A percentile compares a stretch with the other conserved stretches of the same genome.
These are phyloP conservation scores for Rhododendron simsii DNA, from an alignment of 148 eudicot species.

Conservation along the genomic window DNA sequence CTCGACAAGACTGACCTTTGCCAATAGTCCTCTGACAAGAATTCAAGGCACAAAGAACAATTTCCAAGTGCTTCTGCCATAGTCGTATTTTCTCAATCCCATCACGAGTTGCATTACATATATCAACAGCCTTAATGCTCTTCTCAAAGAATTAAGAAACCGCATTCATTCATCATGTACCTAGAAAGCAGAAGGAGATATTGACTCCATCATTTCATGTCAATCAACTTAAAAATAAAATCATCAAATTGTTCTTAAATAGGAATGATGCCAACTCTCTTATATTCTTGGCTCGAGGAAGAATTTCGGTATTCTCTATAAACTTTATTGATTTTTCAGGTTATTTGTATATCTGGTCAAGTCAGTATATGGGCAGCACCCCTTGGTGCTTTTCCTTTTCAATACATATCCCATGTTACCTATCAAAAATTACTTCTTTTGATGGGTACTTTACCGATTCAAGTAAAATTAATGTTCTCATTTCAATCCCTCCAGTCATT, in stretches of 20 bases:
- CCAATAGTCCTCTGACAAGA: conserved; percentile 26
- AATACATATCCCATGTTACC: background rate
- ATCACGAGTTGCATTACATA: conserved; percentile 62
- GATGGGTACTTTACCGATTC: background rate
- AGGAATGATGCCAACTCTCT: background rate
- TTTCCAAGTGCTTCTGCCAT: conserved; percentile 60
- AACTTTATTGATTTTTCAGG: background rate
- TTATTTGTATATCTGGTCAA: background rate
- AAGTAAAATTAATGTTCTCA: background rate
- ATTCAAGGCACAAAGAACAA: conserved; percentile 42
- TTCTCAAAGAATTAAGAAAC: conserved; percentile 44
- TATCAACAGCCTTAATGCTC: conserved; percentile 61
- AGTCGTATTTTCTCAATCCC: conserved; percentile 59
- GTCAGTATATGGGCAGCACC: background rate
- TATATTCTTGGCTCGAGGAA: background rate
- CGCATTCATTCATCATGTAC: background rate
- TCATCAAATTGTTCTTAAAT: background rate
- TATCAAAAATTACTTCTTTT: background rate
- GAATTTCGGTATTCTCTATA: background rate
- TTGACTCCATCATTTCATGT: background rate
- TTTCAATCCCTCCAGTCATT: background rate
- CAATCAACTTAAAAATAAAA: background rate
- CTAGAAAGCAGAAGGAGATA: background rate
- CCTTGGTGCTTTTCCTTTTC: background rate
- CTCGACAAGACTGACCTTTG: conserved; percentile 49